phyloP scores from a whole-genome alignment of 495 filamentous ascomycete species.

The Tuber microsphaerosporum region DNA sequence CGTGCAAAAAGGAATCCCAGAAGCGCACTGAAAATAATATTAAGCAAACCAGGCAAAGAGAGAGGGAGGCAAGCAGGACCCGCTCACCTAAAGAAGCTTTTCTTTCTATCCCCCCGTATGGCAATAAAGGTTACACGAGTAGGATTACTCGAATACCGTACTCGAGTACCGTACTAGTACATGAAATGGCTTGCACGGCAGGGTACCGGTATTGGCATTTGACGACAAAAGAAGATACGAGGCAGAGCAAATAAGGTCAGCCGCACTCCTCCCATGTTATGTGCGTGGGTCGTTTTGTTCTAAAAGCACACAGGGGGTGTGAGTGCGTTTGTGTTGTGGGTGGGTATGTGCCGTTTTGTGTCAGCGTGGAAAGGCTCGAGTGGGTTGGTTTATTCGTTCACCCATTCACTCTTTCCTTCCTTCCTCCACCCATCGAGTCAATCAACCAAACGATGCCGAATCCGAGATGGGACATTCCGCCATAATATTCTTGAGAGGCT shows the following conservation, averaged over 20 bases:
- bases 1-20: background rate
- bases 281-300: too few species aligned
- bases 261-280: background rate
- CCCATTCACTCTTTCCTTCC: background rate
- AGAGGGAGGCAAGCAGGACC: background rate
- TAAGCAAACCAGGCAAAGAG: background rate
- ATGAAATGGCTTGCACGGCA: background rate
- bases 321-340: background rate
- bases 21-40: background rate
- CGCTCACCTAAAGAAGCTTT: background rate
- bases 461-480: background rate
- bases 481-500: too few species aligned
- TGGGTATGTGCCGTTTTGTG: background rate
- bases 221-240: background rate
- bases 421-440: background rate
- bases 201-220: background rate
- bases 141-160: too few species aligned
- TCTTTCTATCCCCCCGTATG: background rate
- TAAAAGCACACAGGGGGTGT: too few species aligned
- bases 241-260: background rate
- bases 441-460: background rate
- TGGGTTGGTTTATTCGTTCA: background rate
- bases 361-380: background rate
- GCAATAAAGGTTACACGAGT: too few species aligned
- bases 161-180: too few species aligned